Base-by-base conservation (phyloP, 306 rosid species). In the Luffa acutangula region DNA sequence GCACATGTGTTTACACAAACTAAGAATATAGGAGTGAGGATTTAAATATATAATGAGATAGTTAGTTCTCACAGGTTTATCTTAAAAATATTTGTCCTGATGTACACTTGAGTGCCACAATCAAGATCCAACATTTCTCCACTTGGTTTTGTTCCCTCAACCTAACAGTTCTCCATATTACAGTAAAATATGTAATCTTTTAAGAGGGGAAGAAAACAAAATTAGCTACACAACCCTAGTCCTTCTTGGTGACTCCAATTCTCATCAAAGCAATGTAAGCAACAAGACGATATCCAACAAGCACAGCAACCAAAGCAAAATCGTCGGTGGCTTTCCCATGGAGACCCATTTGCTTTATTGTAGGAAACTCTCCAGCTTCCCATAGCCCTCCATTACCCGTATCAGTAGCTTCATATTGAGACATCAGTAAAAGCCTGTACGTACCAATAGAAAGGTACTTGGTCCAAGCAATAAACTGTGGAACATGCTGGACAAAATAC, bases 221-320 rank as follows among this genome's bases (percentile, higher is more conserved):
- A 18, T 1, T 3, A 18, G 10, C 64, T 21, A 3, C 31, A 25
- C 31, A 39, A 9, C 33, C 42, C n/a, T 72, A 72, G 2, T 33
- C 6, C 59, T 79, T 83, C 84, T 82, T 91, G 37, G 80, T 88
- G 0, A 79, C 86, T 7, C 97, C 95, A 84, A 92, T 71, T 83
- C 95, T 87, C 93, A 85, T 87, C 36, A 92, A 86, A 41, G 90
- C 87, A 60, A 86, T 4, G 78, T 91, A 93, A 78, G 96, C 96
- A 51, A 93, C 20, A n/a, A 93, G 67, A 58, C 98, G 88, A 45
- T 87, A 93, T 54, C 82, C 87, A 53, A 89, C 57, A 0, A 89
- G 80, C 97, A 93, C 91, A 0, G 87, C 10, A n/a, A 34, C 75
- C 31, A 93, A 76, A 76, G 89, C 94, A 46, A 81, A 9, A 3